phyloP scores from a whole-genome alignment of 371 early-diverging fungal species.

The Lichtheimia hyalospora region DNA sequence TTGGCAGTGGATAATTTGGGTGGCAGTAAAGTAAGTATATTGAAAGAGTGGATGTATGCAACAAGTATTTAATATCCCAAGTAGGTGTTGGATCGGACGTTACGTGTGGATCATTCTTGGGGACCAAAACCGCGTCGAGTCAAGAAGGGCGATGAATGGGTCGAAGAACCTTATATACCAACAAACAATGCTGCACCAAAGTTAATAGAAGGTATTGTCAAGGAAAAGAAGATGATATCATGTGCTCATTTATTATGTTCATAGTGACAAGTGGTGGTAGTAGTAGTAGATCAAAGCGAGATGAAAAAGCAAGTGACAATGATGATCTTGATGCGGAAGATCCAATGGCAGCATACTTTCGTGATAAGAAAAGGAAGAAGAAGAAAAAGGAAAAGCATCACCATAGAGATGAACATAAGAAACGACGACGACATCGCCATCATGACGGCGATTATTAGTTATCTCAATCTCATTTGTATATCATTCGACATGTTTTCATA shows the following conservation, averaged over 20 bases:
- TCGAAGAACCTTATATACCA: conserved; percentile 71
- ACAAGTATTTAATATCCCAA: neutral
- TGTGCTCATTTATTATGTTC: neutral
- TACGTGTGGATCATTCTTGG: conserved; percentile 44
- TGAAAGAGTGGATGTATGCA: neutral
- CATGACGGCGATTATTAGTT: neutral
- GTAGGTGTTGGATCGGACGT: conserved; percentile 30
- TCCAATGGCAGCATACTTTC: conserved; percentile 20
- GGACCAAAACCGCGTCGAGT: conserved; percentile 55
- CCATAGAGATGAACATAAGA: conserved; percentile 21
- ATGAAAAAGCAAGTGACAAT: conserved; percentile 2
- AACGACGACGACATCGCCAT: conserved; percentile 17
- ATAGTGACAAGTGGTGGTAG: conserved; percentile 8
- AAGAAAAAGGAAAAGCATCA: conserved; percentile 19
- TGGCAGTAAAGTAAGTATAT: conserved; percentile 64
- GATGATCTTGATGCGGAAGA: conserved; percentile 19
- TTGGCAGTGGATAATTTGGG: conserved; percentile 96
- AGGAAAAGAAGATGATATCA: neutral
- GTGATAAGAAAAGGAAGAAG: conserved; percentile 11
- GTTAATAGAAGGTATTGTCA: conserved; percentile 39
- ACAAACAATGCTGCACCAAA: conserved; percentile 75
- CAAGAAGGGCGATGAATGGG: conserved; percentile 31
- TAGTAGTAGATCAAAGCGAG: neutral
- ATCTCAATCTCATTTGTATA: too few relatives aligned
- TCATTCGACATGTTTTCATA: too few relatives aligned